phyloP scores from a whole-genome alignment of 495 filamentous ascomycete species.

The Talaromyces ruber region DNA sequence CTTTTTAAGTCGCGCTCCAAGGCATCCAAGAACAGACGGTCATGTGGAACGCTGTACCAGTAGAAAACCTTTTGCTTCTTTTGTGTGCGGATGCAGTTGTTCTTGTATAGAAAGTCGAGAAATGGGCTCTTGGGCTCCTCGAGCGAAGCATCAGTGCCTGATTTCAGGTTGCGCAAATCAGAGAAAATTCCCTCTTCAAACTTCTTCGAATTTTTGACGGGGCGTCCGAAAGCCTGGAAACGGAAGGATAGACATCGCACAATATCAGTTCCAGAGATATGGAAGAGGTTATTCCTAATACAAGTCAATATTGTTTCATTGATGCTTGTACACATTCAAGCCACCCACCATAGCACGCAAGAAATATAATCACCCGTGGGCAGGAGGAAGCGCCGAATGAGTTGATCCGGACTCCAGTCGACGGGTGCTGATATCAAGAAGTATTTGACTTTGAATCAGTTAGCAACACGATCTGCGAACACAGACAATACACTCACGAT shows the following conservation, averaged over 20 bases:
- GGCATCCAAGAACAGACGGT: slow-evolving; percentile 93
- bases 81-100: slow-evolving; percentile 98
- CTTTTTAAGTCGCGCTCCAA: slow-evolving; percentile 95
- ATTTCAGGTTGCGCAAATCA: slow-evolving; percentile 94
- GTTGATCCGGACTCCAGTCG: slow-evolving; percentile 94
- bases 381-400: slow-evolving; percentile 89
- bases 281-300: slow-evolving; percentile 90
- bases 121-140: slow-evolving; percentile 98
- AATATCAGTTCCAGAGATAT: slow-evolving; percentile 98
- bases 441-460: slow-evolving; percentile 76
- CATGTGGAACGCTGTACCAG: slow-evolving; percentile 99
- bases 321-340: not conserved
- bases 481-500: slow-evolving; percentile 56
- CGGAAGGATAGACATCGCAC: slow-evolving; percentile 96
- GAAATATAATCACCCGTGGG: slow-evolving; percentile 98
- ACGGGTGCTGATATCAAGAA: slow-evolving; percentile 98
- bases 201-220: slow-evolving; percentile 99
- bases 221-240: slow-evolving; percentile 96
- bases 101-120: slow-evolving; percentile 98
- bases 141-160: slow-evolving; percentile 95
- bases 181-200: slow-evolving; percentile 99
- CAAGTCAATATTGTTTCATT: slow-evolving; percentile 8
- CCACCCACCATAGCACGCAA: slow-evolving; percentile 81
- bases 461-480: slow-evolving; percentile 6
- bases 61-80: slow-evolving; percentile 99